A percentile compares a stretch with the other conserved stretches of the same genome.
phyloP scores from a whole-genome alignment of 2,329 filamentous ascomycete genomes.

The Ophiocordyceps polyrhachis-furcata region DNA sequence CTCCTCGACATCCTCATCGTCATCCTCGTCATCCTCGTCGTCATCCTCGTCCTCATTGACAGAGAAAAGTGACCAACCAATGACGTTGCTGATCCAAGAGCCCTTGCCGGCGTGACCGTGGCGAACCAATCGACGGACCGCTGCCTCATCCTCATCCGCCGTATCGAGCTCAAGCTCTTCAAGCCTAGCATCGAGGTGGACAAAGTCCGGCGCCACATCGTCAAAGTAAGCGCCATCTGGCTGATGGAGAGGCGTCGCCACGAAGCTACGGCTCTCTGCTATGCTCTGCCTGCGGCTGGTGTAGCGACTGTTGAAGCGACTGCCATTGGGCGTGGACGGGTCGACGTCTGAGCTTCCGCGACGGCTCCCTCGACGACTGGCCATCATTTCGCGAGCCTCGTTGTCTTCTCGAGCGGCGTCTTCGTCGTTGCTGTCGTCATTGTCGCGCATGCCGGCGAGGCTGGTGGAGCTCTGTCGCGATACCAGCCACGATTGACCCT shows the following conservation, averaged over 20 bases:
- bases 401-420: constrained; percentile 19
- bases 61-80: constrained; percentile 43
- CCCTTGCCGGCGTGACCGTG: constrained; percentile 31
- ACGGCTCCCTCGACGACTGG: constrained; percentile 26
- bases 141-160: constrained; percentile 36
- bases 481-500: constrained; percentile 51
- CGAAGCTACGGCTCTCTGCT: constrained; percentile 16
- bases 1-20: constrained; percentile 19
- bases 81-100: constrained; percentile 39
- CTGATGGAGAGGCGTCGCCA: constrained; percentile 25
- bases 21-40: constrained; percentile 14
- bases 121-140: constrained; percentile 36
- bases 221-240: constrained; percentile 24
- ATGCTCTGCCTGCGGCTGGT: constrained; percentile 23
- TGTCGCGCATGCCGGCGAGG: constrained; percentile 30
- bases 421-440: constrained; percentile 29
- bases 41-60: constrained; percentile 41
- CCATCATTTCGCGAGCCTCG: constrained; percentile 22
- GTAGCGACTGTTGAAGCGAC: constrained; percentile 29
- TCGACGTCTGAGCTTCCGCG: constrained; percentile 26
- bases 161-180: constrained; percentile 34
- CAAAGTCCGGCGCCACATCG: constrained; percentile 38
- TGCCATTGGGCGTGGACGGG: constrained; percentile 18
- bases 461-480: constrained; percentile 46
- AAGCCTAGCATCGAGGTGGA: constrained; percentile 40